Evolutionary conservation across 83 land plant species (phyloP), one percentile per base, ranked within the genome.

Genomic region (Picea abies): DNA sequence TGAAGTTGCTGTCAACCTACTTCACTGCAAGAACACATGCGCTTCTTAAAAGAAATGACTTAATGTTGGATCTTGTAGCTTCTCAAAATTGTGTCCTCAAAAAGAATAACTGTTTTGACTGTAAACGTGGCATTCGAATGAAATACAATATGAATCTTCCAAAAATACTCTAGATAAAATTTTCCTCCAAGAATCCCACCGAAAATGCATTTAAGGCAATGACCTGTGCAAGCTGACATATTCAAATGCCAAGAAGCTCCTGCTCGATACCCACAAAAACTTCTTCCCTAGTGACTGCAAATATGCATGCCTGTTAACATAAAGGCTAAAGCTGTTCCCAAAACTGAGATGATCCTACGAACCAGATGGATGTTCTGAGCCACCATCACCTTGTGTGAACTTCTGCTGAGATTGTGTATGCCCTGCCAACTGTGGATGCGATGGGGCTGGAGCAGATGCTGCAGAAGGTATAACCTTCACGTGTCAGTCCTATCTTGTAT

Each of bases 311-410:
- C 76, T 41, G 12, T 44, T 72, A 41, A 41, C 56, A 41, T 70
- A 41, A 29, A 29, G 29, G 29, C 29, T 29, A 29, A 17, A 20
- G 52, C 52, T 72, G 76, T 20, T 72, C 56, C 23, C 56, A 56
- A 39, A 7, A 41, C 52, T 72, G 76, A 72, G 76, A 72, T 72
- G 23, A 41, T 72, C 35, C 56, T 44, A 41, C 9, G 87, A 92
- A 83, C 92, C 89, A 69, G 89, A 39, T 77, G 87, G 87, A 85
- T 88, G 92, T 86, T 90, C 92, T 77, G 94, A 87, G 86, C 89
- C 89, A 71, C 89, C 82, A 22, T 56, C 63, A 70, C 94, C 90
- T 79, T 88, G 91, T 17, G 85, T 76, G 29, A 85, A 90, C 32
- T 84, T 84, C 52, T 72, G 76, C 25, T 85, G 92, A 81, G 92